phyloP scores from a whole-genome alignment of 768 basidiomycete genomes.

The Lactarius pseudohatsudake region DNA sequence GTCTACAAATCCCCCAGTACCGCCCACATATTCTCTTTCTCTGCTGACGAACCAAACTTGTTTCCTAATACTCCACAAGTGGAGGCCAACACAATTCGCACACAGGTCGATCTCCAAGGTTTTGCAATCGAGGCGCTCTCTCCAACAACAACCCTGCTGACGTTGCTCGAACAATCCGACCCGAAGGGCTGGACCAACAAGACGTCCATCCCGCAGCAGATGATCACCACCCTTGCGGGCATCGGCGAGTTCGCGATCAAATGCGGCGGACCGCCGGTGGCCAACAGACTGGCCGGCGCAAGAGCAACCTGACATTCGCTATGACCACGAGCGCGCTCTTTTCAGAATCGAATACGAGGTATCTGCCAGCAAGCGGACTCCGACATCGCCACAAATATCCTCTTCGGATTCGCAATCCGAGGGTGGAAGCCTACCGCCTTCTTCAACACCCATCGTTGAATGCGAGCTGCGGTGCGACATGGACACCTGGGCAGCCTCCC shows the following conservation, averaged over 20 bases:
- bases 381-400: slow-evolving; percentile 22
- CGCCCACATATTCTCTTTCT: slow-evolving; percentile 94
- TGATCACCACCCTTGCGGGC: slow-evolving; percentile 86
- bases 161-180: slow-evolving; percentile 93
- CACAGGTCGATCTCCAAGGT: slow-evolving; percentile 96
- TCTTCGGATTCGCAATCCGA: slow-evolving; percentile 22
- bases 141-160: slow-evolving; percentile 91
- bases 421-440: slow-evolving; percentile 31
- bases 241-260: slow-evolving; percentile 96
- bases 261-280: slow-evolving; percentile 90
- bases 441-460: slow-evolving; percentile 59
- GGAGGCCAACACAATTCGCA: slow-evolving; percentile 81
- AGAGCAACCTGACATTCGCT: slow-evolving; percentile 70
- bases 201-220: slow-evolving; percentile 88
- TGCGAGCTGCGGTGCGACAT: slow-evolving; percentile 91
- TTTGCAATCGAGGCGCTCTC: slow-evolving; percentile 97
- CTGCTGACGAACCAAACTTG: slow-evolving; percentile 83
- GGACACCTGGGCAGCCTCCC: slow-evolving; percentile 79
- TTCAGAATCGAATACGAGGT: slow-evolving; percentile 86
- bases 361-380: slow-evolving; percentile 48
- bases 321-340: slow-evolving; percentile 81
- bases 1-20: slow-evolving; percentile 96
- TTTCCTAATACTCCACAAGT: slow-evolving; percentile 70
- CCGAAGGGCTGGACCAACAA: slow-evolving; percentile 98
- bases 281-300: slow-evolving; percentile 80